phyloP scores from a whole-genome alignment of 78 protist species.

The Dictyostelium citrinum region DNA sequence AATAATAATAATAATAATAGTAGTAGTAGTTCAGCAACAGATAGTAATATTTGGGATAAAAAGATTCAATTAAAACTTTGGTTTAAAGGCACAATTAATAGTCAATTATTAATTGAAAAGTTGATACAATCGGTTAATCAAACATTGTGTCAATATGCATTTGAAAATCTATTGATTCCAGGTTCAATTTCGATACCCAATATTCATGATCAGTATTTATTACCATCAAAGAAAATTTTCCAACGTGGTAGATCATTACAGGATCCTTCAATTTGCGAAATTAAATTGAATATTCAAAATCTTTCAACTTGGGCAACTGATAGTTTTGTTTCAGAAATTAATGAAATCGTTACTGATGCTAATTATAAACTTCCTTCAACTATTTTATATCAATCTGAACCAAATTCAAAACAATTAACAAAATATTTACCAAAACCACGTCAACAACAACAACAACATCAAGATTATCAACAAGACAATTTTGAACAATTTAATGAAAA shows the following conservation, averaged over 20 bases:
- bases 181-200: background rate
- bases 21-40: background rate
- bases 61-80: constrained; percentile 46
- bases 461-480: background rate
- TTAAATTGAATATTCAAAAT: constrained; percentile 7
- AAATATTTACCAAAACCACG: constrained; percentile 12
- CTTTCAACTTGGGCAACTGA: constrained; percentile 64
- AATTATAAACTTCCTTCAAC: constrained; percentile 54
- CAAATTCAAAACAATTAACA: too few species aligned
- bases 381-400: constrained; percentile 13
- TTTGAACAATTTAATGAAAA: background rate
- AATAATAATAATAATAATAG: too few species aligned
- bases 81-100: constrained; percentile 56
- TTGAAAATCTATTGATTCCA: constrained; percentile 31
- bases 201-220: background rate
- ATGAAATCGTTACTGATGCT: constrained; percentile 33
- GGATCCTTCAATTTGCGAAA: constrained; percentile 16
- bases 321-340: constrained; percentile 52
- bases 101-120: constrained; percentile 15
- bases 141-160: constrained; percentile 39
- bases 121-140: constrained; percentile 48
- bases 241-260: background rate
- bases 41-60: background rate
- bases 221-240: background rate
- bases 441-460: background rate